Conservation (phyloP, 495 filamentous ascomycete genomes). For the Aspergillus ostianus region DNA sequence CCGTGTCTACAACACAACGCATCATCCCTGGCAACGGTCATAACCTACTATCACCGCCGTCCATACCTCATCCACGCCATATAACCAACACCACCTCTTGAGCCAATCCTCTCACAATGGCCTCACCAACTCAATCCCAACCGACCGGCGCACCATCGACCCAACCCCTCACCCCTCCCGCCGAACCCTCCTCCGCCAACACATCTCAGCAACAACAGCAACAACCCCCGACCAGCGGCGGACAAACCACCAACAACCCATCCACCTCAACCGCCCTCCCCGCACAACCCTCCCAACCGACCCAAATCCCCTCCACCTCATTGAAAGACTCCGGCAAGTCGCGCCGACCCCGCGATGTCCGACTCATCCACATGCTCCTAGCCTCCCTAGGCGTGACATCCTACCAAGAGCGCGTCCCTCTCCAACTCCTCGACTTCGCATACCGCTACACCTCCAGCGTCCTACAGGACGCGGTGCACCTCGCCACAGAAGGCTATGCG, state of each 20-base stretch:
- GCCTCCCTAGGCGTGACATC: conserved; percentile 80
- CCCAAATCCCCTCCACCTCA: conserved; percentile 51
- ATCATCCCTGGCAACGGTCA: not conserved
- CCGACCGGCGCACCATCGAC: conserved; percentile 30
- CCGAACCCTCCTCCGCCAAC: conserved; percentile 33
- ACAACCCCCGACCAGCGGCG: conserved; percentile 16
- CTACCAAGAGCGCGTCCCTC: conserved; percentile 91
- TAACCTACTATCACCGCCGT: conserved; percentile 5
- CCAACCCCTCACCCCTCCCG: conserved; percentile 46
- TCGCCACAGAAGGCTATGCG: conserved; percentile 53
- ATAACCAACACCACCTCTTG: not conserved
- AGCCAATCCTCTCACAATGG: conserved; percentile 27
- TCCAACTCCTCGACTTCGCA: conserved; percentile 94
- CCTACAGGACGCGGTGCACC: conserved; percentile 51
- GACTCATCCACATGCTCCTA: conserved; percentile 87
- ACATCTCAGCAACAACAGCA: conserved; percentile 19
- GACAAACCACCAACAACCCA: conserved; percentile 21
- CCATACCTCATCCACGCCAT: conserved; percentile 1
- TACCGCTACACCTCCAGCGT: conserved; percentile 71
- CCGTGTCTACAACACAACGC: not conserved
- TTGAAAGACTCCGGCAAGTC: conserved; percentile 59
- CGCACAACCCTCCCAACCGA: conserved; percentile 29
- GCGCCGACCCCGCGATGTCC: conserved; percentile 84
- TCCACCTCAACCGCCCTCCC: conserved; percentile 24
- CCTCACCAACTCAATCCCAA: conserved; percentile 41